phyloP scores from a whole-genome alignment of 2,329 filamentous ascomycete genomes.

The Fusarium sp. region DNA sequence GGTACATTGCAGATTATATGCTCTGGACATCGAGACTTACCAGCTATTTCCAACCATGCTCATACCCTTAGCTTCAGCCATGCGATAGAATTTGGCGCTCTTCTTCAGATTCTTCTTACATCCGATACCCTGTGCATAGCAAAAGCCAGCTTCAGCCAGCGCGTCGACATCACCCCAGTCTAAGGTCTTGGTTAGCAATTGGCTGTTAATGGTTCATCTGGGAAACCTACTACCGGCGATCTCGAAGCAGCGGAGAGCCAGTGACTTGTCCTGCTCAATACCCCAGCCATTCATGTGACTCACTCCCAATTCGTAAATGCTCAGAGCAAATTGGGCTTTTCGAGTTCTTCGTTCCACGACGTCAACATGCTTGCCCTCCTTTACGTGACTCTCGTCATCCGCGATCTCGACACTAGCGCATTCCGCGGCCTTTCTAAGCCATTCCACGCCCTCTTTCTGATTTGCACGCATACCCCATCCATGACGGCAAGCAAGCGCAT shows the following conservation, averaged over 20 bases:
- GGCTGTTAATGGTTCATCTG: neutral
- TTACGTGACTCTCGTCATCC: conserved; percentile 76
- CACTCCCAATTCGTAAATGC: conserved; percentile 95
- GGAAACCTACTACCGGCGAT: conserved; percentile 79
- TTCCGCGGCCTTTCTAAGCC: conserved; percentile 92
- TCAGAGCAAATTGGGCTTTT: conserved; percentile 92
- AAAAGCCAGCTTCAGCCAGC: conserved; percentile 92
- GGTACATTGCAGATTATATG: neutral
- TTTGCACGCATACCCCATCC: conserved; percentile 98
- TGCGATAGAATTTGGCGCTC: conserved; percentile 88
- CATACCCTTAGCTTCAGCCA: conserved; percentile 92
- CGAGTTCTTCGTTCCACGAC: conserved; percentile 79
- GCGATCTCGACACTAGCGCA: conserved; percentile 83
- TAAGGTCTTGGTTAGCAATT: conserved; percentile 47
- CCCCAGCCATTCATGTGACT: conserved; percentile 99
- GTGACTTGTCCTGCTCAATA: conserved; percentile 87
- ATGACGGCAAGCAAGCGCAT: conserved; percentile 92
- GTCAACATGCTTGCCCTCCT: conserved; percentile 72
- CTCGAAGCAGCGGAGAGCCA: conserved; percentile 93
- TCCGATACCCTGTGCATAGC: conserved; percentile 91
- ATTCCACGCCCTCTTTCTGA: conserved; percentile 87
- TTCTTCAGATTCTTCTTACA: conserved; percentile 97
- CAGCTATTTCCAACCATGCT: conserved; percentile 99
- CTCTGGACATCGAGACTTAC: conserved; percentile 63
- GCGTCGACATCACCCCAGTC: conserved; percentile 96